phyloP scores from a whole-genome alignment of 2,329 filamentous ascomycete genomes.

The Alternaria viburni region DNA sequence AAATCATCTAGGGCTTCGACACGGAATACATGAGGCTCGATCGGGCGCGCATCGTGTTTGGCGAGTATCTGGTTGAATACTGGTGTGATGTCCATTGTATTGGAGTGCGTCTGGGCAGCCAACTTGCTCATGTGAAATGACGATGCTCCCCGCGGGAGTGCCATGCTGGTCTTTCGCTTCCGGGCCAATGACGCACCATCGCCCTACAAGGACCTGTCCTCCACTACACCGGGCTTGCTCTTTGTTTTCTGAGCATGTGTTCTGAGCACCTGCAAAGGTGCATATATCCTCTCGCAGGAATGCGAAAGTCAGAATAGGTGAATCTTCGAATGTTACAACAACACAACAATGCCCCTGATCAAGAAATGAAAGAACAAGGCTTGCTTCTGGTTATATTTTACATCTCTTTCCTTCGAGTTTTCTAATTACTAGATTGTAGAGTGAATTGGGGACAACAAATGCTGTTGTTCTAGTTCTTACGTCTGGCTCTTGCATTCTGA shows the following conservation, averaged over 20 bases:
- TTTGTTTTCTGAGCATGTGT: background rate
- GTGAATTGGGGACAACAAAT: background rate
- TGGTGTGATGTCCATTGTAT: conserved; percentile 66
- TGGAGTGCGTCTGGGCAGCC: conserved; percentile 7
- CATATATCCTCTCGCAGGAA: background rate
- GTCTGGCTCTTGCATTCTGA: background rate
- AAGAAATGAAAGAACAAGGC: background rate
- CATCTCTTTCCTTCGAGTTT: background rate
- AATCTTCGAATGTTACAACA: background rate
- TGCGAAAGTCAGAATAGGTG: background rate
- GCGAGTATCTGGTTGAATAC: conserved; percentile 72
- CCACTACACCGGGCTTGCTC: background rate
- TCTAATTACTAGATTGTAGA: background rate
- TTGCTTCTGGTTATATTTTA: background rate
- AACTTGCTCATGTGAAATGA: conserved; percentile 28
- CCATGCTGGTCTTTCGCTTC: conserved; percentile 27
- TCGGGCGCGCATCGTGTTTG: conserved; percentile 61
- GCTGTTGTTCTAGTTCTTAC: background rate
- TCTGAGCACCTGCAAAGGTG: background rate
- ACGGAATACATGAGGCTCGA: conserved; percentile 52
- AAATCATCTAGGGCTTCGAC: conserved; percentile 74
- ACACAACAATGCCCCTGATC: background rate
- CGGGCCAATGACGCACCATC: conserved; percentile 23
- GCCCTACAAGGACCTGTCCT: background rate
- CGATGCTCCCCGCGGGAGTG: conserved; percentile 34